Percentiles rank a stretch among this genome's conserved stretches.
phyloP scores from a whole-genome alignment of 495 filamentous ascomycete genomes.

The Penicillium cosmopolitanum region DNA sequence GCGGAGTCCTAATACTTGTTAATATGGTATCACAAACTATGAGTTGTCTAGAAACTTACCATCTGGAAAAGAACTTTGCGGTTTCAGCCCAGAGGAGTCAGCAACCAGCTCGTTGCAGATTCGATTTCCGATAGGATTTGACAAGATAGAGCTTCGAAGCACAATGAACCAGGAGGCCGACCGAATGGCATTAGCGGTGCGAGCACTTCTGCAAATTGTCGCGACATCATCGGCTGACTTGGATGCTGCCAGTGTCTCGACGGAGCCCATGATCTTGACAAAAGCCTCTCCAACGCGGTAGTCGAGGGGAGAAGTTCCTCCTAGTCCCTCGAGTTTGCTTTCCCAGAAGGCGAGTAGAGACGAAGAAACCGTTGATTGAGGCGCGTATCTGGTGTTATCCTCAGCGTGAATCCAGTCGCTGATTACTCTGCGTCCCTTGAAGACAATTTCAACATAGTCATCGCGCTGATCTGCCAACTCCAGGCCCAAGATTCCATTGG shows the following conservation, averaged over 20 bases:
- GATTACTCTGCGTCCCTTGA: conserved; percentile 58
- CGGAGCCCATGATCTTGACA: conserved; percentile 41
- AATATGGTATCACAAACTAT: conserved; percentile 12
- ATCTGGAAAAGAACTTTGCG: conserved; percentile 37
- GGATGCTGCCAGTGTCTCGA: conserved; percentile 25
- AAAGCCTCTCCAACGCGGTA: conserved; percentile 48
- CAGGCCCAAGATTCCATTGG: conserved; percentile 58
- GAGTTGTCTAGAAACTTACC: conserved; percentile 38
- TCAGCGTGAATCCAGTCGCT: conserved; percentile 45
- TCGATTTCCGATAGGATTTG: conserved; percentile 42
- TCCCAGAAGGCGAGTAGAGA: conserved; percentile 42
- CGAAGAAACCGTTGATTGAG: conserved; percentile 25
- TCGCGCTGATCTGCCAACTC: conserved; percentile 53
- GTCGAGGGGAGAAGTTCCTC: conserved; percentile 34
- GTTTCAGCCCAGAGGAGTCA: conserved; percentile 58
- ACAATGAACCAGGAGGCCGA: conserved; percentile 46
- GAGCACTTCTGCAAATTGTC: conserved; percentile 39
- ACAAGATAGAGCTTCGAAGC: conserved; percentile 38
- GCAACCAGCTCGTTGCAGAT: conserved; percentile 64
- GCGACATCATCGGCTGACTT: conserved; percentile 40
- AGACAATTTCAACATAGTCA: conserved; percentile 65
- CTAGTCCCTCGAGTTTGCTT: conserved; percentile 35
- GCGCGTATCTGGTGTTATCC: conserved; percentile 16
- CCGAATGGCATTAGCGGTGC: conserved; percentile 43
- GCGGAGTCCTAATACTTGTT: conserved; percentile 45